Conservation (phyloP, 257 asterid species). For the Rubia yunnanensis region DNA sequence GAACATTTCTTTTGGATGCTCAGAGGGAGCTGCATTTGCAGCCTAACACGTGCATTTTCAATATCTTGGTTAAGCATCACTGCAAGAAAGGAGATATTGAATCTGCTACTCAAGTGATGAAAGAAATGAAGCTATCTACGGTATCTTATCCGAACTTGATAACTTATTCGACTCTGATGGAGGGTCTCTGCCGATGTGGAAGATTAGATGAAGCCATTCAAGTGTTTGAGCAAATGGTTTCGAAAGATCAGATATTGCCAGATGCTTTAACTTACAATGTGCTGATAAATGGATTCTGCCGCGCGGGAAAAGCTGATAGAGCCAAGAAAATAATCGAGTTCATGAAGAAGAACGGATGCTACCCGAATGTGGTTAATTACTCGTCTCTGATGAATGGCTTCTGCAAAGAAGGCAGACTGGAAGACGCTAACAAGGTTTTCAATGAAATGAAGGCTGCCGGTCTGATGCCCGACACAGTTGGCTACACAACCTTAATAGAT, state of each 20-base stretch:
- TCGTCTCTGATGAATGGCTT: conserved; percentile 66
- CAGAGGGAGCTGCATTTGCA: conserved; percentile 51
- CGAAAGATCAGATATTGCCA: conserved; percentile 60
- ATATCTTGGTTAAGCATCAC: conserved; percentile 80
- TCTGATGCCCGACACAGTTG: conserved; percentile 53
- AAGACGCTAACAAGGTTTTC: conserved; percentile 55
- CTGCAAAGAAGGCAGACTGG: conserved; percentile 58
- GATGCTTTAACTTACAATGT: conserved; percentile 84
- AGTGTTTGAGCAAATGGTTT: conserved; percentile 78
- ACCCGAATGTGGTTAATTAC: conserved; percentile 65
- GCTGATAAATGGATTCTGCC: conserved; percentile 63
- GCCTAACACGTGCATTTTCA: conserved; percentile 86
- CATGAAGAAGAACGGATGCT: conserved; percentile 78
- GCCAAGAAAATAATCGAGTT: conserved; percentile 62
- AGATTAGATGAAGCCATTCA: conserved; percentile 59
- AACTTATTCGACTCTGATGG: conserved; percentile 80
- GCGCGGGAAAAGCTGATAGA: conserved; percentile 50
- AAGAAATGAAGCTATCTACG: conserved; percentile 66
- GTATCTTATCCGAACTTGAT: conserved; percentile 66
- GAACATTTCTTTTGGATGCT: conserved; percentile 44
- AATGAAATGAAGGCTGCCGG: conserved; percentile 47
- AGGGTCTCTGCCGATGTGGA: conserved; percentile 61
- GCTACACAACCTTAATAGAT: conserved; percentile 61
- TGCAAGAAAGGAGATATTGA: conserved; percentile 60
- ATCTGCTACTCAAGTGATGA: conserved; percentile 59